A percentile compares a stretch with the other conserved stretches of the same genome.
These are phyloP conservation scores for Piper betle DNA, from an alignment of 164 flowering plant species.

Conservation along the genomic window DNA sequence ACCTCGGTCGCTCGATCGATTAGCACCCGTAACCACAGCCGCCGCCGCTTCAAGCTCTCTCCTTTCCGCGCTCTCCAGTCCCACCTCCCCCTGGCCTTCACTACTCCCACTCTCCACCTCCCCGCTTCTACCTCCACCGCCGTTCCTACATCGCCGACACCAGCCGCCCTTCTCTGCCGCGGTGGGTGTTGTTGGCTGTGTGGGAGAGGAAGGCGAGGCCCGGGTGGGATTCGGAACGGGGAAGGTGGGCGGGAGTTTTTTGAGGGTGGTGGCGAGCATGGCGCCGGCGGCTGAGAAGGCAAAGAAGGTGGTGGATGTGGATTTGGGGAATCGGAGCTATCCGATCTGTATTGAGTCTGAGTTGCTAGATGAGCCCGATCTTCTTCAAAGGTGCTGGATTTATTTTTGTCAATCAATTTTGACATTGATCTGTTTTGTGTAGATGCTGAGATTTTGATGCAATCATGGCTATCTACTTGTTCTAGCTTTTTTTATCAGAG, in stretches of 20 bases:
- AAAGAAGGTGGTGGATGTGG: conserved; percentile 72
- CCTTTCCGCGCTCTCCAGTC: neutral
- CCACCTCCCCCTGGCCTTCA: neutral
- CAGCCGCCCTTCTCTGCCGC: neutral
- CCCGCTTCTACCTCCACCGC: too few relatives aligned
- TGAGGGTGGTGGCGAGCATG: conserved; percentile 29
- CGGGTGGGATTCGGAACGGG: neutral
- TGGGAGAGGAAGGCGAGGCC: neutral
- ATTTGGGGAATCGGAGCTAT: conserved; percentile 82
- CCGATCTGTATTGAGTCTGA: conserved; percentile 97
- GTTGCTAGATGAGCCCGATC: conserved; percentile 61
- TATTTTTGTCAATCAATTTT: neutral
- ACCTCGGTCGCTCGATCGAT: too few relatives aligned
- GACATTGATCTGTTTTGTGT: too few relatives aligned
- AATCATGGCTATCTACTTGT: too few relatives aligned
- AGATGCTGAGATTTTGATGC: too few relatives aligned
- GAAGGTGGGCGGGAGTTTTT: neutral
- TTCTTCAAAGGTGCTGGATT: conserved; percentile 85
- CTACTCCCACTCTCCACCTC: too few relatives aligned
- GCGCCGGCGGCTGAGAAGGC: conserved; percentile 30
- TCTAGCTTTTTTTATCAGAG: too few relatives aligned
- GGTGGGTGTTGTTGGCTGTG: neutral
- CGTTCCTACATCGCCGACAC: neutral
- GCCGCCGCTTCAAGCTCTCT: neutral
- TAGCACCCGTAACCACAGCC: too few relatives aligned